Base-by-base conservation (phyloP, 441 rosid genomes). In the Biscutella laevigata region DNA sequence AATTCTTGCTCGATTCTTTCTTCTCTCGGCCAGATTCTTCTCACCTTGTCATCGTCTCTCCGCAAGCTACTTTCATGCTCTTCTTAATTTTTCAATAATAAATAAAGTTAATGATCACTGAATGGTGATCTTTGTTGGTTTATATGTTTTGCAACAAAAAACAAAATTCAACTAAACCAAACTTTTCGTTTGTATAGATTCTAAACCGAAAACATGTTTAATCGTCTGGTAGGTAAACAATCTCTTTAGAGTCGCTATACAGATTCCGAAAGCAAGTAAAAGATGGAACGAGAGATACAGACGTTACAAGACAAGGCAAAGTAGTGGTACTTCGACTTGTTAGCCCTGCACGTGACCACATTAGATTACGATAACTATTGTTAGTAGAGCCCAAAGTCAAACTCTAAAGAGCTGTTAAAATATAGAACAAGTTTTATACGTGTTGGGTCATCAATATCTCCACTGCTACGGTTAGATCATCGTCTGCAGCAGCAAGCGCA, bases 401-500 rank as follows among this genome's bases (percentile, higher is more conserved):
- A 42, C 50, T 13, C 40, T 27, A 1, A 14, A 14, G 7, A 13
- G 13, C 21, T 24, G 2, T 7, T 33, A 2, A 21, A 30, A 4
- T 8, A 39, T 19, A n/a, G 15, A 42, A 46, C 16, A 41, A 35
- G 25, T 25, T 54, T 45, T 50, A 34, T 59, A 80, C 96, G 86
- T 80, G 84, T 67, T 92, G 98, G 77, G 83, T 88, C 94, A 82
- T 86, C 19, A 91, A 82, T 68, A 92, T 92, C 74, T 92, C 96
- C 29, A 86, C 89, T 1, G 95, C 98, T 14, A 88, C 86, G 47
- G 67, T 80, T 53, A 88, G 80, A 70, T 88, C 96, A 16, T 91
- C 88, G 11, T 92, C 95, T 1, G 94, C 95, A 27, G 96, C 98
- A 35, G 98, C 95, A 11, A 92, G 56, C 4, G 94, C 96, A 22